Percentiles rank a stretch among this genome's conserved stretches.
Conservation (phyloP, 768 basidiomycete species). For the Suillus subluteus region DNA sequence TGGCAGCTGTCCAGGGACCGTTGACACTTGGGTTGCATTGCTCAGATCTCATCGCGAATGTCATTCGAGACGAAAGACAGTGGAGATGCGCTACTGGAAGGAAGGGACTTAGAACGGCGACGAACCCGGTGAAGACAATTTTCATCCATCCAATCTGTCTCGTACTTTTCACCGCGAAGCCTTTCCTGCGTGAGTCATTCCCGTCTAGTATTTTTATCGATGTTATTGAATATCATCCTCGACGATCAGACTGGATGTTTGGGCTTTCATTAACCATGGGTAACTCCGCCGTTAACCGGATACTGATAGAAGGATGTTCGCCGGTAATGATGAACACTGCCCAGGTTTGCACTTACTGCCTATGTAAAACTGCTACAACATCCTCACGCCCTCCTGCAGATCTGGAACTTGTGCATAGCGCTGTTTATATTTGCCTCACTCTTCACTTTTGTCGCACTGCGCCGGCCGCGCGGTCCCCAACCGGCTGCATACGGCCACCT, state of each 20-base stretch:
- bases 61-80: constrained; percentile 31
- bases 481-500: constrained; percentile 38
- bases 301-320: too few species aligned
- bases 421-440: constrained; percentile 26
- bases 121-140: constrained; percentile 25
- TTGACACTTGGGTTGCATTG: constrained; percentile 33
- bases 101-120: constrained; percentile 20
- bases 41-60: constrained; percentile 32
- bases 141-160: constrained; percentile 24
- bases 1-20: constrained; percentile 31
- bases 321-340: constrained; percentile 10
- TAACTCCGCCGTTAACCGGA: accelerated
- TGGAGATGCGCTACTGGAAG: constrained; percentile 29
- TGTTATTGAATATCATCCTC: background rate
- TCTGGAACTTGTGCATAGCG: constrained; percentile 27
- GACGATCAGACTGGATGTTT: constrained; percentile 34
- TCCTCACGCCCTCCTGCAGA: constrained; percentile 15
- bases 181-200: constrained; percentile 29
- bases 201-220: background rate
- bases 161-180: constrained; percentile 23
- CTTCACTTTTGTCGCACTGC: constrained; percentile 20
- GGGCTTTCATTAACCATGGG: constrained; percentile 21
- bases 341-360: constrained; percentile 21
- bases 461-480: constrained; percentile 28
- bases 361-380: background rate